Percentiles rank a stretch among this genome's conserved stretches.
phyloP scores from a whole-genome alignment of 78 protist genomes.

The Tieghemostelium lacteum region DNA sequence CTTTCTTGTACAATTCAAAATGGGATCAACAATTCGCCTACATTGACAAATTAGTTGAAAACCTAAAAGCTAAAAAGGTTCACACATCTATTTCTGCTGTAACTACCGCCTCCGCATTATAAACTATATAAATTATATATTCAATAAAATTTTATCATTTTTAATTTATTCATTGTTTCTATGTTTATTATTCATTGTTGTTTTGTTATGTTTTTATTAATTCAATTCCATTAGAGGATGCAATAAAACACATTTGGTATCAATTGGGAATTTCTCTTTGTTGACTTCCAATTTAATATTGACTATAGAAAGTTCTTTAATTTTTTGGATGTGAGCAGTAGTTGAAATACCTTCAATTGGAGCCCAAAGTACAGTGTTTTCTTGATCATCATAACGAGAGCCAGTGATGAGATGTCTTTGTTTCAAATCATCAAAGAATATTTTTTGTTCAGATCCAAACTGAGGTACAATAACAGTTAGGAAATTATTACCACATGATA shows the following conservation, averaged over 20 bases:
- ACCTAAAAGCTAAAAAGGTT: not conserved
- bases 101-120: too few relatives aligned
- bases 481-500: slow-evolving; percentile 9
- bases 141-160: too few relatives aligned
- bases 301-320: slow-evolving; percentile 17
- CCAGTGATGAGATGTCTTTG: not conserved
- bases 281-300: slow-evolving; percentile 32
- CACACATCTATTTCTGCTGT: too few relatives aligned
- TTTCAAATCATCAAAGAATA: slow-evolving; percentile 55
- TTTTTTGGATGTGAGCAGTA: not conserved
- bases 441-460: slow-evolving; percentile 60
- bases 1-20: slow-evolving; percentile 84
- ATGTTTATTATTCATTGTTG: too few relatives aligned
- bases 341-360: not conserved
- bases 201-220: too few relatives aligned
- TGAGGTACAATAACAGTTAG: slow-evolving; percentile 32
- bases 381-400: not conserved
- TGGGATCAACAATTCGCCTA: slow-evolving; percentile 79
- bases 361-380: slow-evolving; percentile 45
- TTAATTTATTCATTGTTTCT: too few relatives aligned
- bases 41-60: slow-evolving; percentile 76
- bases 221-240: too few relatives aligned
- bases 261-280: slow-evolving; percentile 74
- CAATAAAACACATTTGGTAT: slow-evolving; percentile 38
- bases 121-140: too few relatives aligned